Base-by-base conservation (phyloP, 2,329 filamentous ascomycete genomes). In the Fusarium coicis region DNA sequence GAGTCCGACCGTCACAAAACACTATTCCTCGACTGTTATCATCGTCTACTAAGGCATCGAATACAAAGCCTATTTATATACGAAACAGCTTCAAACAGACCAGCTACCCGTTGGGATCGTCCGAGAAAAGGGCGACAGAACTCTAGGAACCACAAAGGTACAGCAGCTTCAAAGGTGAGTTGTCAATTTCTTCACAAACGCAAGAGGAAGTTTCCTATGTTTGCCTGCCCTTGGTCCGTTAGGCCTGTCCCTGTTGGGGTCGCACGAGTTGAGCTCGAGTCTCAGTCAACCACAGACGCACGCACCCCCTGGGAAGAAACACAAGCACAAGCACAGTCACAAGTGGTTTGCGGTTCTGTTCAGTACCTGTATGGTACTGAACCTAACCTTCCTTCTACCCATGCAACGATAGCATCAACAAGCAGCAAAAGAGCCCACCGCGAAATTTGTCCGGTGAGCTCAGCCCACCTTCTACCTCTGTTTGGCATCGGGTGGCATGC, bases 171-270 rank as follows among this genome's bases (percentile, higher is more conserved):
- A 36, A 50, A 56, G 47, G 70, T 73, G 42, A 73, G 70, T 62
- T 34, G 53, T 50, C 55, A 40, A 58, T 42, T 32, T 23, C 36
- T 59, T 44, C 44, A 62, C 50, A 68, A 70, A 73, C 66, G 42
- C 57, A 60, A 61, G 57, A 69, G 54, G 57, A 65, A 53, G 42
- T 58, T 70, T 59, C 43, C 53, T 60, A 40, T 36, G 49, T 30
- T 63, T 74, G 73, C 75, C 74, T 74, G 73, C 75, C 75, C 65
- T 77, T 77, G 74, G 73, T 76, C 75, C 73, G 73, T 72, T 68
- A 64, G 63, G 74, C 75, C 66, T 76, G 63, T 75, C 72, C 74
- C 64, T 66, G 65, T 72, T 72, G 62, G 28, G 34, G 30, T 57
- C 49, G 56, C 21, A 50, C 26, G 52, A 58, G 60, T 65, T 58